Base-by-base conservation (phyloP, 805 yeast genomes). In the Candida mattraensis region DNA sequence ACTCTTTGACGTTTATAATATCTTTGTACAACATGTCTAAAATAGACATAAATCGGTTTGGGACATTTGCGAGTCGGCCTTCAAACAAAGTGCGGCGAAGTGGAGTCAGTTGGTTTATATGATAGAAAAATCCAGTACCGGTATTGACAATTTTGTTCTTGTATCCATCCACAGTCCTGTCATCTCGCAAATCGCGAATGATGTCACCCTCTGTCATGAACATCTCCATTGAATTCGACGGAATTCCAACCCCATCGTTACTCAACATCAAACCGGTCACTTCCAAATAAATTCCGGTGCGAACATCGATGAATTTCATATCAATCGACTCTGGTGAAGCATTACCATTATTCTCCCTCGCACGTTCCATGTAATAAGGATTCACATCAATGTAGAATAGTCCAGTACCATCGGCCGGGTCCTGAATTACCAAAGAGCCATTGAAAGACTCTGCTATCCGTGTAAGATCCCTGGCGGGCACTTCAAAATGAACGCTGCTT, bases 241-340 rank as follows among this genome's bases (percentile, higher is more conserved):
- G 52, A 4, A 52, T 25, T 2, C 27, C 20, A 12, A 49, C 18
- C 4, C 36, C 40, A 33, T 45, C 39, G 23, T 35, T 37, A 28
- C 46, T 42, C n/a, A 39, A 19, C 9, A 67, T 59, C 22, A 70
- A 50, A 4, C 80, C 87, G 3, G 76, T 70, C 35, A 80, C 66
- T 47, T 79, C 84, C 36, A 80, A 64, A 48, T 75, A 80, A 8
- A 70, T 53, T 7, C 86, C 86, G 2, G 80, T 70, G 37, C 72
- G 72, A 11, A 70, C 64, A 51, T 80, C 86, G 37, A 80, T 74
- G 50, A 80, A 75, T 42, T 83, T 66, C 7, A 79, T 72, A 50
- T 75, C 80, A 14, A 61, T 47, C 5, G 48, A 39, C 59, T 76
- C 60, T 41, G 73, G 67, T 42, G 77, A 52, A 10, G 66, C 61